Percentiles rank a stretch among this genome's conserved stretches.
phyloP scores from a whole-genome alignment of 2,329 filamentous ascomycete genomes.

The Xylaria sp. region DNA sequence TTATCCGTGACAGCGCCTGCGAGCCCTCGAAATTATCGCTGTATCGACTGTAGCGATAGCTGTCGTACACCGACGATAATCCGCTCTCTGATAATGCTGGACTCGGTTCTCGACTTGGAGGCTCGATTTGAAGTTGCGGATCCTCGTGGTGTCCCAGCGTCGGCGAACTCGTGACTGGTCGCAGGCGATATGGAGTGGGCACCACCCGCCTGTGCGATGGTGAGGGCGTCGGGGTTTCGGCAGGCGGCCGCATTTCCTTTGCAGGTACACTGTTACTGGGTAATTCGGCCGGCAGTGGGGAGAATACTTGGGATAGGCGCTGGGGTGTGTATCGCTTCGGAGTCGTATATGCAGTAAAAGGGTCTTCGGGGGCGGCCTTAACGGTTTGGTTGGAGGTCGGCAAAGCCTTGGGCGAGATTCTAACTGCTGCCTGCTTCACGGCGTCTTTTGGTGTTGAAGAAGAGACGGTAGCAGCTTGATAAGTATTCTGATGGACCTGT shows the following conservation, averaged over 20 bases:
- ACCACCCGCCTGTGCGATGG: slow-evolving; percentile 37
- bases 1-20: slow-evolving; percentile 31
- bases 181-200: slow-evolving; percentile 44
- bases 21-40: slow-evolving; percentile 25
- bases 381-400: slow-evolving; percentile 36
- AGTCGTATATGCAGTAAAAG: slow-evolving; percentile 40
- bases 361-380: slow-evolving; percentile 42
- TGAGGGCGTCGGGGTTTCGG: slow-evolving; percentile 41
- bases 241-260: not conserved
- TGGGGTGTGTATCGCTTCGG: slow-evolving; percentile 35
- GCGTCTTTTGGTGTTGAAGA: not conserved
- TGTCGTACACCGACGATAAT: slow-evolving; percentile 49
- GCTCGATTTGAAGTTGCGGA: slow-evolving; percentile 28
- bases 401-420: slow-evolving; percentile 20
- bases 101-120: slow-evolving; percentile 39
- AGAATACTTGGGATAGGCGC: slow-evolving; percentile 47
- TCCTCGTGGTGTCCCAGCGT: slow-evolving; percentile 32
- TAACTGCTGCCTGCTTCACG: not conserved
- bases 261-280: slow-evolving; percentile 12
- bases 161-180: slow-evolving; percentile 42
- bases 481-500: slow-evolving; percentile 8
- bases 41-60: slow-evolving; percentile 42
- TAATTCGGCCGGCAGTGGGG: slow-evolving; percentile 41
- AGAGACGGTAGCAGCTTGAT: not conserved
- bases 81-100: slow-evolving; percentile 43